Evolutionary conservation across 768 basidiomycete species (phyloP).

Genomic region (Imleria badia): DNA sequence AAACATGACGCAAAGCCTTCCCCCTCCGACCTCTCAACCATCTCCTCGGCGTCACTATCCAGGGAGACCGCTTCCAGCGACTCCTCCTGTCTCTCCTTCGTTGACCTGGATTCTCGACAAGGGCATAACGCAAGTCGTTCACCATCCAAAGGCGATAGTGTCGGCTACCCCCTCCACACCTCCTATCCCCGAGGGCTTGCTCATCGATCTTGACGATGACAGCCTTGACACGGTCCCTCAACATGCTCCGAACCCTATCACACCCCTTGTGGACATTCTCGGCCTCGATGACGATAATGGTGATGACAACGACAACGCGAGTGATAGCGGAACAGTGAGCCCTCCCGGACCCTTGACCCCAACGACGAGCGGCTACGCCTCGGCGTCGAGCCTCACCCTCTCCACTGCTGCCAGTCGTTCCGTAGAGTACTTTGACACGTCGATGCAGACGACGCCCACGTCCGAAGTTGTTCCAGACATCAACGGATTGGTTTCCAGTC

Average conservation of each 20-base stretch:
- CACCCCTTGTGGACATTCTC: slow-evolving; percentile 26
- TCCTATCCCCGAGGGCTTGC: slow-evolving; percentile 48
- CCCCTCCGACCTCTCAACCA: slow-evolving; percentile 20
- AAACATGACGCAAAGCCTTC: slow-evolving; percentile 24
- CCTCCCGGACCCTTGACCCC: slow-evolving; percentile 33
- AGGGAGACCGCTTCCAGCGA: slow-evolving; percentile 33
- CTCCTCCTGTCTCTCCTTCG: slow-evolving; percentile 33
- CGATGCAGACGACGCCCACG: slow-evolving; percentile 31
- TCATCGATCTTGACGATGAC: slow-evolving; percentile 55
- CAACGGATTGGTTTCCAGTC: slow-evolving; percentile 56
- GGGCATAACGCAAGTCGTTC: slow-evolving; percentile 9
- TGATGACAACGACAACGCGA: slow-evolving; percentile 25
- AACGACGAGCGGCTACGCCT: slow-evolving; percentile 27
- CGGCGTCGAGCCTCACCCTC: slow-evolving; percentile 30
- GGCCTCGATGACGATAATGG: slow-evolving; percentile 20
- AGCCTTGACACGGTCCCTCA: slow-evolving; percentile 27
- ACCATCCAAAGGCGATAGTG: slow-evolving; percentile 18
- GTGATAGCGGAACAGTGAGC: slow-evolving; percentile 33
- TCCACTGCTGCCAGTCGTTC: slow-evolving; percentile 24
- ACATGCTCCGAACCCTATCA: slow-evolving; percentile 2
- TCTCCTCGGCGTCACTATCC: slow-evolving; percentile 35
- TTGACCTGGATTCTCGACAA: slow-evolving; percentile 37
- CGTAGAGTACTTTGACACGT: slow-evolving; percentile 28
- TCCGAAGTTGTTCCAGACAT: slow-evolving; percentile 56
- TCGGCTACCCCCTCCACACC: slow-evolving; percentile 28